Base-by-base conservation (phyloP, 257 asterid species). In the Hygrophila difformis region DNA sequence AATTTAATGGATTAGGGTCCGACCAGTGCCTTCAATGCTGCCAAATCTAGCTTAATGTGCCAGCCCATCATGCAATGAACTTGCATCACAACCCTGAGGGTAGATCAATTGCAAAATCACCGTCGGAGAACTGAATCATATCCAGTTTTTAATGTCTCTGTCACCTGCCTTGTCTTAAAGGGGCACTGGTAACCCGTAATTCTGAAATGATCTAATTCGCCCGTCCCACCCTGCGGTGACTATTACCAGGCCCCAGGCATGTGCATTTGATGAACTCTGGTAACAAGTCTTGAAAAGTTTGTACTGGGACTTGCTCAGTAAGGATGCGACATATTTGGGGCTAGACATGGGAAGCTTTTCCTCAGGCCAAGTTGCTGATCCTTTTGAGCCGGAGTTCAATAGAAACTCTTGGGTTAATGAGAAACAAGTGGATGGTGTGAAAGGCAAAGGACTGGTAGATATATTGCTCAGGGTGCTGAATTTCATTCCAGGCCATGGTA, bases 321-420 rank as follows among this genome's bases (percentile, higher is more conserved):
- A 9, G 61, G 62, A 16, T 83, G 59, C 11, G 69, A 33, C 20
- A 1, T 46, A 33, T 48, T 23, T 69, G 7, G 72, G 72, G 24
- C 68, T 66, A 3, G 87, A 60, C 8, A 49, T 12, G 0, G 83
- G 91, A 46, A 83, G 99, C 74, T 87, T 92, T 63, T 92, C 99
- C 64, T 92, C 99, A 0, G 99, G 99, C 99, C 99, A 92, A 35
- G 99, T 92, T 15, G 93, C 99, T 0, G 97, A 75, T 47, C 82
- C 89, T 52, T 66, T 76, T 8, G 83, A 69, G 55, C 61, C 64
- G 42, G 88, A 64, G 64, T 76, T 93, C 1, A 77, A 31, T 56
- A 63, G 78, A 43, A 73, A 70, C 33, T 82, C 88, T 28, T 73
- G 78, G 47, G 71, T 72, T 47, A 73, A 49, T 9, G 93, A 78